Evolutionary conservation across 2,329 filamentous ascomycete genomes (phyloP).

Genomic region (Colletotrichum acutatum): DNA sequence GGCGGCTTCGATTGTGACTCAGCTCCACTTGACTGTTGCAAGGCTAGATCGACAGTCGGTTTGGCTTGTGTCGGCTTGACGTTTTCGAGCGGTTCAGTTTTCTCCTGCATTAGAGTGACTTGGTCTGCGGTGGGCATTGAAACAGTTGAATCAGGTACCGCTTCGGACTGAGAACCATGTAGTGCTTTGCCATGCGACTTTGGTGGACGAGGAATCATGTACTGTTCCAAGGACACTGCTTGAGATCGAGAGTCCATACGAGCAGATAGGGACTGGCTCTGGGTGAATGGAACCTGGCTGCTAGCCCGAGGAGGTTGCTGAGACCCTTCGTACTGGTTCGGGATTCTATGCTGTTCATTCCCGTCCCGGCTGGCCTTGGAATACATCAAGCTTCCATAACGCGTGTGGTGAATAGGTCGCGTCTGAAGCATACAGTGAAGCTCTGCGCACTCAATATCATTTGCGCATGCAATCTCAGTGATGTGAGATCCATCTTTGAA

Average conservation of each 20-base stretch:
- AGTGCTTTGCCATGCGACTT: not conserved
- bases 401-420: slow-evolving; percentile 1
- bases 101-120: not conserved
- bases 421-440: not conserved
- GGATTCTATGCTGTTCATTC: not conserved
- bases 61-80: not conserved
- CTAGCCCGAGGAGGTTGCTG: not conserved
- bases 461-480: not conserved
- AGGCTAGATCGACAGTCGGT: not conserved
- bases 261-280: not conserved
- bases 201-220: not conserved
- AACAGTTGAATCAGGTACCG: not conserved
- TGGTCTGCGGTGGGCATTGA: no score
- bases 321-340: not conserved
- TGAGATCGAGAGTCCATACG: not conserved
- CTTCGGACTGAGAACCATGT: not conserved
- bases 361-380: not conserved
- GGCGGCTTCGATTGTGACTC: slow-evolving; percentile 43
- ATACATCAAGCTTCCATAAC: slow-evolving; percentile 3
- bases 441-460: not conserved
- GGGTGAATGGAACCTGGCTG: not conserved
- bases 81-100: not conserved
- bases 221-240: slow-evolving; percentile 3
- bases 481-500: not conserved
- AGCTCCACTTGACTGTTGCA: not conserved